Percentiles rank a stretch among this genome's conserved stretches.
phyloP scores from a whole-genome alignment of 345 rosid species.

The Boechera retrofracta region DNA sequence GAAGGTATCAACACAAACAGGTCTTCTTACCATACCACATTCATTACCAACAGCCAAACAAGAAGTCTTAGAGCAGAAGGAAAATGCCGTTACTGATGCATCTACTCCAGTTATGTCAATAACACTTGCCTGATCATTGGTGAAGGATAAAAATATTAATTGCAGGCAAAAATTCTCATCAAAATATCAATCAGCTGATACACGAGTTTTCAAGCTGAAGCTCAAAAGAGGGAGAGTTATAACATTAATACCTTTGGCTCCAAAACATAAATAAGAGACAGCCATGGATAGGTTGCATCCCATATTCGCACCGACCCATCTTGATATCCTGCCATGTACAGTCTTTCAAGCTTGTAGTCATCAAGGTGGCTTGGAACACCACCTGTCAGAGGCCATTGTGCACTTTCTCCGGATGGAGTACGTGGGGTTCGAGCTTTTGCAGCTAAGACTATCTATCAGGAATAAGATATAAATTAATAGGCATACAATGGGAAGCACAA shows the following conservation, averaged over 20 bases:
- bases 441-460: conserved; percentile 62
- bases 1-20: conserved; percentile 38
- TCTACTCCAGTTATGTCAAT: conserved; percentile 46
- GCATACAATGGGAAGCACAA: conserved; percentile 22
- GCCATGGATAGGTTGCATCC: conserved; percentile 76
- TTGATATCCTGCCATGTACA: conserved; percentile 81
- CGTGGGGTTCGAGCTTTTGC: conserved; percentile 55
- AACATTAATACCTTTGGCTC: conserved; percentile 60
- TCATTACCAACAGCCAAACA: conserved; percentile 72
- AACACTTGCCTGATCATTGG: conserved; percentile 58
- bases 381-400: conserved; percentile 84
- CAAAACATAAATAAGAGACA: conserved; percentile 59
- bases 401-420: conserved; percentile 43
- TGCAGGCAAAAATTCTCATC: conserved; percentile 7
- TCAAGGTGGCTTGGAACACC: conserved; percentile 68
- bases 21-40: conserved; percentile 73
- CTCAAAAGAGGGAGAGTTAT: conserved; percentile 27
- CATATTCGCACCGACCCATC: conserved; percentile 83
- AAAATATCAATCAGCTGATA: conserved; percentile 28
- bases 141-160: conserved; percentile 13
- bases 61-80: conserved; percentile 62
- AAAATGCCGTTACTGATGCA: conserved; percentile 67
- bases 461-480: conserved; percentile 39
- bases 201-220: conserved; percentile 21
- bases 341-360: conserved; percentile 62